Evolutionary conservation across 176 grass and related monocot species (phyloP), one percentile per base, ranked within the genome.

Genomic region (Leersia perrieri): DNA sequence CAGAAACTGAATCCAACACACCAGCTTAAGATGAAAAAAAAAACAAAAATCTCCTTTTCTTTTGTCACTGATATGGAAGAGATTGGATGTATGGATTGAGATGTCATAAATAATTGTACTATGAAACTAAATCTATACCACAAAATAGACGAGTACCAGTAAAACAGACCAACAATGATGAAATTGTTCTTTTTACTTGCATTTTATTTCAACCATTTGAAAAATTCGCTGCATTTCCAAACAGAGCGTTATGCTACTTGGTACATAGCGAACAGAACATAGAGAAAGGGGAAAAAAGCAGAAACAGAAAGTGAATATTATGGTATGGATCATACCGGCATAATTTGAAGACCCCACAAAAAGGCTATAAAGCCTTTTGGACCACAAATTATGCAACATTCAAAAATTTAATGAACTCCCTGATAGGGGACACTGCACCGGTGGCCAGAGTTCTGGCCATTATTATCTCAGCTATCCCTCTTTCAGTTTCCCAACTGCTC

Each of bases 281-380:
- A 58, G 25, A 70, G 32, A 44, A 73, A 60, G 38, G 26, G 30
- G 32, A 7, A 23, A 26, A 78, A 20, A 1, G 13, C 40, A 31
- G 1, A 70, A 57, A 38, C 32, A 55, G 32, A 53, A 38, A 49
- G 75, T 63, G 35, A 72, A 79, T 7, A 31, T 11, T 11, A 33
- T 64, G 44, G 44, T 61, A 31, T 70, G 9, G 66, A 85, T 79
- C 57, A 79, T 85, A 49, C 25, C 15, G 31, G 40, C 41, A 72
- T 85, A 33, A 79, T 85, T 85, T 85, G 67, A 65, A 39, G 75
- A 47, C 32, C 83, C 75, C 57, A 72, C 75, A 5, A 55, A 33
- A 58, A 58, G 15, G 15, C 33, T 36, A 26, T 39, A 30, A 69
- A 29, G 40, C 0, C 16, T 34, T 30, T 28, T 79, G 75, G 75